A percentile compares a stretch with the other conserved stretches of the same genome.
These are phyloP conservation scores for Tylopilus balloui DNA, from an alignment of 768 basidiomycete species.

Conservation along the genomic window DNA sequence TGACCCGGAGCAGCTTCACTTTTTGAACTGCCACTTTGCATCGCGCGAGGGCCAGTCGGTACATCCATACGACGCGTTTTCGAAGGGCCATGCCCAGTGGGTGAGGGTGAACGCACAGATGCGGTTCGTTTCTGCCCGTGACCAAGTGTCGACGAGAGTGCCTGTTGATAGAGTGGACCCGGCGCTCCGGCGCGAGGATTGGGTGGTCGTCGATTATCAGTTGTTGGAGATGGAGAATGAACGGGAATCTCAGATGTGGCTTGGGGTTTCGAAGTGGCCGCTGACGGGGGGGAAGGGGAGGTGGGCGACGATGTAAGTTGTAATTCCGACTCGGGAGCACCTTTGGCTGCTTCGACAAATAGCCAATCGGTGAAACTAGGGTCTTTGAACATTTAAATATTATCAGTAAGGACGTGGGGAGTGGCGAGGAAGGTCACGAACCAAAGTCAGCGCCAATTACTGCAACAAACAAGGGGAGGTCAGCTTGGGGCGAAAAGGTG, in stretches of 20 bases:
- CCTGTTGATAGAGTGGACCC: conserved; percentile 61
- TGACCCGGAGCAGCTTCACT: conserved; percentile 15
- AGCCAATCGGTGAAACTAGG: conserved; percentile 85
- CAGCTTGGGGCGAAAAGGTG: conserved; percentile 7
- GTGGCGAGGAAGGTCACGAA: conserved; percentile 31
- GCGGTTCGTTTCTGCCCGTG: conserved; percentile 59
- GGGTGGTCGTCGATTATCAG: conserved; percentile 34
- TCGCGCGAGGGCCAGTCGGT: conserved; percentile 83
- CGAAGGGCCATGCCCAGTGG: conserved; percentile 59
- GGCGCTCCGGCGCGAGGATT: conserved; percentile 40
- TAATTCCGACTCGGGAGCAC: conserved; percentile 49
- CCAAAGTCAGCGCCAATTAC: conserved; percentile 83
- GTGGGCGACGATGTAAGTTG: conserved; percentile 32
- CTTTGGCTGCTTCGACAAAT: conserved; percentile 74
- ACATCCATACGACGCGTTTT: conserved; percentile 72
- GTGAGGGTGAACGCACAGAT: conserved; percentile 60
- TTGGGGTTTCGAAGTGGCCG: conserved; percentile 24
- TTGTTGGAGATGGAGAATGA: conserved; percentile 15
- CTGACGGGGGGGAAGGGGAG: conserved; percentile 20
- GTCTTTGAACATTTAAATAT: conserved; percentile 42
- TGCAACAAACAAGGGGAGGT: conserved; percentile 18
- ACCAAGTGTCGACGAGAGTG: conserved; percentile 55
- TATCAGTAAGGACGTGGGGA: conserved; percentile 4
- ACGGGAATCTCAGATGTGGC: conserved; percentile 29
- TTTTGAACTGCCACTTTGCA: conserved; percentile 40